Percentiles rank a stretch among this genome's conserved stretches.
These are phyloP conservation scores for Phylloporus sp. DNA, from an alignment of 768 basidiomycete species.

Conservation along the genomic window DNA sequence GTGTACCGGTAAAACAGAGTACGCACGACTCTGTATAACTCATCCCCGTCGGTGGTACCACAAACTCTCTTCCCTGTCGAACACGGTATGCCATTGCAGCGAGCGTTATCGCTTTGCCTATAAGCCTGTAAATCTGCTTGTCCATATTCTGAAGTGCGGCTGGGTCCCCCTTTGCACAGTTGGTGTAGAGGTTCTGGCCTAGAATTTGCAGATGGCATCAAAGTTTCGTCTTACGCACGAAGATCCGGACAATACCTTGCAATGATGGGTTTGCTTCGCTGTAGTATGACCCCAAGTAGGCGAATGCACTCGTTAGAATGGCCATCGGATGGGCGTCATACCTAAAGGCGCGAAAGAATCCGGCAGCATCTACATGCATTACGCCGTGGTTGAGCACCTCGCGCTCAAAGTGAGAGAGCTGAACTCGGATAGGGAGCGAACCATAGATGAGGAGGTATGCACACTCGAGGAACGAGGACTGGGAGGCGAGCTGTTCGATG, in stretches of 20 bases:
- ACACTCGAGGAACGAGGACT: constrained; percentile 76
- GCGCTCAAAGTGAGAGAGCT: constrained; percentile 60
- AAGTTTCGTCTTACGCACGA: background rate
- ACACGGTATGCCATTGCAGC: constrained; percentile 96
- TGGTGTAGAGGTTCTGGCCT: constrained; percentile 80
- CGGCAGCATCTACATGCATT: constrained; percentile 63
- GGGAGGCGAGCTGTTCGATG: constrained; percentile 83
- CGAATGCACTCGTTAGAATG: constrained; percentile 81
- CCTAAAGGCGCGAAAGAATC: constrained; percentile 71
- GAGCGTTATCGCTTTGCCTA: constrained; percentile 85
- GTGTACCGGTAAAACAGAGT: background rate
- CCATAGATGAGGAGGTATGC: constrained; percentile 91
- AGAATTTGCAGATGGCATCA: constrained; percentile 1
- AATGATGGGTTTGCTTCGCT: constrained; percentile 86
- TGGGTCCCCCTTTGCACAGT: constrained; percentile 59
- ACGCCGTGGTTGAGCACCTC: constrained; percentile 79
- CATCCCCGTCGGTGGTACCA: constrained; percentile 75
- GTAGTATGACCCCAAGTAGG: constrained; percentile 86
- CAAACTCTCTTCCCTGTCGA: constrained; percentile 86
- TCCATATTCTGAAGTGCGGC: constrained; percentile 78
- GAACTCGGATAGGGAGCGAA: constrained; percentile 59
- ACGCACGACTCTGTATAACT: constrained; percentile 78
- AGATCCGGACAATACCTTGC: constrained; percentile 46
- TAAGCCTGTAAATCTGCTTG: constrained; percentile 85
- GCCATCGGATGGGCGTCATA: constrained; percentile 94